Percentiles rank a stretch among this genome's conserved stretches.
These are phyloP conservation scores for Globisporangium uncinulatum DNA, from an alignment of 352 stramenopile species.

Conservation along the genomic window DNA sequence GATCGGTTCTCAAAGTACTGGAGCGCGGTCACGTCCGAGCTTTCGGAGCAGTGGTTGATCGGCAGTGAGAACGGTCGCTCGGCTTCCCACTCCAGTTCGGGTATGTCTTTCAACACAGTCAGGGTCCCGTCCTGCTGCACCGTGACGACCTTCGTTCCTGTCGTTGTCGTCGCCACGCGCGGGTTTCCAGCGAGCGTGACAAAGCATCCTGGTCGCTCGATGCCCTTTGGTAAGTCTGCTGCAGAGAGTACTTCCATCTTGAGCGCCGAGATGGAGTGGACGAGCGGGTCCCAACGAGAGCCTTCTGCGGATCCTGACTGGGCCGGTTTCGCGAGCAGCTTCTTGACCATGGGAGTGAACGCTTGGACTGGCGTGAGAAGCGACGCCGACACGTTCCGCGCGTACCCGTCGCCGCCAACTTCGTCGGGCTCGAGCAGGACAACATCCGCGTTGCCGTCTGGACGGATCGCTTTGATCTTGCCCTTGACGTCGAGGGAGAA, in stretches of 20 bases:
- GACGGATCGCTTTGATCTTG: constrained; percentile 37
- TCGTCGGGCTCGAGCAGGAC: constrained; percentile 15
- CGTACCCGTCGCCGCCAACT: background rate
- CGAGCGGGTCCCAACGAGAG: constrained; percentile 20
- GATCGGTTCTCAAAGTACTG: constrained; percentile 24
- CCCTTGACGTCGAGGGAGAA: constrained; percentile 56
- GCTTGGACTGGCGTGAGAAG: constrained; percentile 25
- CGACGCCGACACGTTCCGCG: background rate
- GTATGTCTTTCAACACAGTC: constrained; percentile 12
- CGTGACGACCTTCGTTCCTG: constrained; percentile 1
- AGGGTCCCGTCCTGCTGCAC: constrained; percentile 24
- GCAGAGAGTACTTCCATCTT: constrained; percentile 41
- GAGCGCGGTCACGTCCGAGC: constrained; percentile 8
- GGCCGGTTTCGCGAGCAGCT: constrained; percentile 31
- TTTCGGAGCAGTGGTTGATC: constrained; percentile 14
- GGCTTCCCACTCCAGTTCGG: constrained; percentile 11
- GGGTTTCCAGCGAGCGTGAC: constrained; percentile 46
- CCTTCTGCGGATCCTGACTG: constrained; percentile 15
- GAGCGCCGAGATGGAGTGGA: constrained; percentile 36
- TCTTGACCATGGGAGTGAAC: constrained; percentile 29
- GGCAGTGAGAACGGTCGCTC: constrained; percentile 11
- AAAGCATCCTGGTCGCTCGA: constrained; percentile 25
- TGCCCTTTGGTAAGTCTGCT: constrained; percentile 29
- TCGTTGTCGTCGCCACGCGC: constrained; percentile 1
- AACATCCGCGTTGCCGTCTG: constrained; percentile 55